These are phyloP conservation scores for Neurospora discreta DNA, from an alignment of 495 filamentous ascomycete species.

Conservation along the genomic window DNA sequence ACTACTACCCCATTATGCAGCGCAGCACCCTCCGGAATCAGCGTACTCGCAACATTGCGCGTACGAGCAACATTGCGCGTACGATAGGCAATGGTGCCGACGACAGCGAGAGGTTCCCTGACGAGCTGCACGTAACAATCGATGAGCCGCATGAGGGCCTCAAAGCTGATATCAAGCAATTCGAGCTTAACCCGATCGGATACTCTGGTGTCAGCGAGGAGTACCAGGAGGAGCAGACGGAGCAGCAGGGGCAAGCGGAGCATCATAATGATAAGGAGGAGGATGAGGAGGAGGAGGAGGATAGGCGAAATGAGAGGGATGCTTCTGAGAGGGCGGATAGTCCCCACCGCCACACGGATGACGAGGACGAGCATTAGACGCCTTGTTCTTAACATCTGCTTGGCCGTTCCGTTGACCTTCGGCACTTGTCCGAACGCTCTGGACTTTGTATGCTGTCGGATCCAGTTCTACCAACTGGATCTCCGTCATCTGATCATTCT, in stretches of 20 bases:
- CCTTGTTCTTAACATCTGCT: background rate
- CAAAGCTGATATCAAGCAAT: conserved; percentile 25
- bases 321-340: background rate
- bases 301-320: background rate
- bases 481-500: background rate
- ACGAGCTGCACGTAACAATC: conserved; percentile 34
- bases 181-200: conserved; percentile 30
- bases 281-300: background rate
- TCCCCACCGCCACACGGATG: conserved; percentile 4
- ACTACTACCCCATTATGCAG: conserved; percentile 82
- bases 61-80: no score
- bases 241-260: background rate
- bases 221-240: conserved; percentile 9
- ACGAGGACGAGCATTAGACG: conserved; percentile 16
- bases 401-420: background rate
- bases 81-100: conserved; percentile 28
- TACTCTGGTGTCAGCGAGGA: conserved; percentile 19
- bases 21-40: conserved; percentile 44
- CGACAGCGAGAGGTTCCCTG: conserved; percentile 29
- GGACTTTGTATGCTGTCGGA: background rate
- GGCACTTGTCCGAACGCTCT: background rate
- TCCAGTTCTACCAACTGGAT: background rate
- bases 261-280: background rate
- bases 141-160: conserved; percentile 32
- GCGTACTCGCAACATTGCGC: conserved; percentile 45